Percentiles rank a stretch among this genome's conserved stretches.
phyloP scores from a whole-genome alignment of 371 early-diverging fungal genomes.

The Apophysomyces trapeziformis region DNA sequence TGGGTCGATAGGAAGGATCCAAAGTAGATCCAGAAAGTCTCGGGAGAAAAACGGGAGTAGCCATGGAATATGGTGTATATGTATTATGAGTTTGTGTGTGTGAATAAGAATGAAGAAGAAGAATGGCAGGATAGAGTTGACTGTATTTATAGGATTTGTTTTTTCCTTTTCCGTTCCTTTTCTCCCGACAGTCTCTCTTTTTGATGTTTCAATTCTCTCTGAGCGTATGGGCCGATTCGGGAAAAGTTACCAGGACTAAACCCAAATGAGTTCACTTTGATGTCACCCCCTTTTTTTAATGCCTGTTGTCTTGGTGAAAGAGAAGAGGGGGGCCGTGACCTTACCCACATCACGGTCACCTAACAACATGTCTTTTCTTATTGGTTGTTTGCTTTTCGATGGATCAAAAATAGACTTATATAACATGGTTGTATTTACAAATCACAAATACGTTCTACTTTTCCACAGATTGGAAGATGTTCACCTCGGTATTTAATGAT shows the following conservation, averaged over 20 bases:
- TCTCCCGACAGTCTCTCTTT: constrained; percentile 5
- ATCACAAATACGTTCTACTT: constrained; percentile 57
- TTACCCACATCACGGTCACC: constrained; percentile 7
- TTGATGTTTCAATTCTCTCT: constrained; percentile 8
- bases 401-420: no score
- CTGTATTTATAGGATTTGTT: constrained; percentile 4
- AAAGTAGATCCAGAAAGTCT: constrained; percentile 7
- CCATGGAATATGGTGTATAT: not conserved
- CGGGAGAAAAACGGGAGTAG: not conserved
- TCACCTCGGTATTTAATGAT: constrained; percentile 69
- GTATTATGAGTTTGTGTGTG: not conserved
- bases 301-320: not conserved
- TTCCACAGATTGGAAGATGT: constrained; percentile 62
- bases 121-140: not conserved
- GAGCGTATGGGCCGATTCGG: constrained; percentile 6
- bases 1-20: not conserved
- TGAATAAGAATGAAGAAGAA: constrained; percentile 2
- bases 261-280: constrained; percentile 5
- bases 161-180: not conserved
- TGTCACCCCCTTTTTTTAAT: not conserved
- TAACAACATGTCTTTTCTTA: not conserved
- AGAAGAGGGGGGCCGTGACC: constrained; percentile 1
- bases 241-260: not conserved
- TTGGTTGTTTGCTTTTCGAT: not conserved
- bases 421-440: constrained; percentile 30